phyloP scores from a whole-genome alignment of 495 filamentous ascomycete species.

The Penicillium waksmanii region DNA sequence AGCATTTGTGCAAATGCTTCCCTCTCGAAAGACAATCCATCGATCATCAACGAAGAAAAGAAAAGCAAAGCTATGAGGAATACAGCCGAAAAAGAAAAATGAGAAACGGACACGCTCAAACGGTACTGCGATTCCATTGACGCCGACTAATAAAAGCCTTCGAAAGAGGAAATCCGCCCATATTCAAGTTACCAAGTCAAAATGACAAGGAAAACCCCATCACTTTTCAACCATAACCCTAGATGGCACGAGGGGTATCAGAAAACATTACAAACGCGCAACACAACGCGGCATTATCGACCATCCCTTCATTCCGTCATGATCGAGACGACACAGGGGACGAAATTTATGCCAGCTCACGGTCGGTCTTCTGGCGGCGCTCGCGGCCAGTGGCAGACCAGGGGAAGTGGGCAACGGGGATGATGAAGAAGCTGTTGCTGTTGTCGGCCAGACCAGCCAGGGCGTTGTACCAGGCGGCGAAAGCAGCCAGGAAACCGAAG shows the following conservation, averaged over 20 bases:
- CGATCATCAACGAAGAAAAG: neutral
- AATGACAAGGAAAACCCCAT: neutral
- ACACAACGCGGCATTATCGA: constrained; percentile 8
- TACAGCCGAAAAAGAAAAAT: neutral
- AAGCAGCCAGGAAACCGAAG: constrained; percentile 87
- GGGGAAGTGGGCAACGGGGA: constrained; percentile 95
- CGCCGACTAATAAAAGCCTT: constrained; percentile 9
- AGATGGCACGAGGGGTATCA: constrained; percentile 42
- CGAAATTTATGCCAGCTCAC: constrained; percentile 38
- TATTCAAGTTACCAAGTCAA: neutral
- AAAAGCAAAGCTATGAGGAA: neutral
- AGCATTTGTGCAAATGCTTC: constrained; percentile 14
- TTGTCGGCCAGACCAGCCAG: constrained; percentile 90
- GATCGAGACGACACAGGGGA: neutral
- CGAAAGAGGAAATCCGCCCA: neutral
- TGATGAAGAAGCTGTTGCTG: constrained; percentile 91
- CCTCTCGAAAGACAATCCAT: neutral
- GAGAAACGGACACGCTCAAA: neutral
- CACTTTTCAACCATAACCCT: neutral
- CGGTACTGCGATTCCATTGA: neutral
- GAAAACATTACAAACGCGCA: constrained; percentile 32
- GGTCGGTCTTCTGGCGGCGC: constrained; percentile 52
- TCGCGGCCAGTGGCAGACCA: constrained; percentile 88
- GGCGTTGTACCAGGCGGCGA: constrained; percentile 96
- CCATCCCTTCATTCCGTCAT: constrained; percentile 7